Base-by-base conservation (phyloP, 306 rosid genomes). In the Pterocarpus santalinus region DNA sequence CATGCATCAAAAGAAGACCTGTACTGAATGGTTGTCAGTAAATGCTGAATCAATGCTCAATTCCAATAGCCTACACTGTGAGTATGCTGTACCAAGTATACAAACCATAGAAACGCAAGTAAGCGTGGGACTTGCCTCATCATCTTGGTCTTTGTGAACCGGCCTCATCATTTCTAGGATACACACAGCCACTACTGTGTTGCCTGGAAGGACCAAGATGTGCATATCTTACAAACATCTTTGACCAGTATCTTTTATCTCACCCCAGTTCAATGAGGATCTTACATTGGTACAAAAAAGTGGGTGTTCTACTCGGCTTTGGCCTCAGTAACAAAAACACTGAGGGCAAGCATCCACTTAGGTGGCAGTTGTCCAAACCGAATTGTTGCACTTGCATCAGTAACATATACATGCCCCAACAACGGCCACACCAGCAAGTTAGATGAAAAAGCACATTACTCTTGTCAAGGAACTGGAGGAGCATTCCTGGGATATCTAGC, bases 401-500 rank as follows among this genome's bases (percentile, higher is more conserved):
- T 86, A 87, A 85, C 77, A 84, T 75, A 61, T 72, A 81, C 80
- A 85, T 75, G 87, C 72, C 83, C 69, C 85, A 68, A 65, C 69
- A 62, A 85, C 74, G 74, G 84, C 88, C 81, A 67, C 82, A 74
- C 83, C 85, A 76, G 78, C 16, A 81, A 65, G 73, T 66, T 69
- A 81, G 82, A 87, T 78, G 78, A 82, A 80, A 80, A 77, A 79
- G 55, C 67, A 9, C 2, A 14, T 30, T 13, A 39, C 62, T 71
- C 78, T 69, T 74, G 76, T 95, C 94, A 95, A 53, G 98, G 96
- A 87, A 91, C 92, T 36, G 92, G 89, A 58, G 98, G 92, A 49
- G 98, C 91, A 79, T 95, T 93, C 89, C 89, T 87, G 13, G 96
- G 89, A 90, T 88, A 90, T 89, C 98, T 92, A 41, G 88, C 87